These are phyloP conservation scores for Hydnum rufescens DNA, from an alignment of 768 basidiomycete genomes.

Conservation along the genomic window DNA sequence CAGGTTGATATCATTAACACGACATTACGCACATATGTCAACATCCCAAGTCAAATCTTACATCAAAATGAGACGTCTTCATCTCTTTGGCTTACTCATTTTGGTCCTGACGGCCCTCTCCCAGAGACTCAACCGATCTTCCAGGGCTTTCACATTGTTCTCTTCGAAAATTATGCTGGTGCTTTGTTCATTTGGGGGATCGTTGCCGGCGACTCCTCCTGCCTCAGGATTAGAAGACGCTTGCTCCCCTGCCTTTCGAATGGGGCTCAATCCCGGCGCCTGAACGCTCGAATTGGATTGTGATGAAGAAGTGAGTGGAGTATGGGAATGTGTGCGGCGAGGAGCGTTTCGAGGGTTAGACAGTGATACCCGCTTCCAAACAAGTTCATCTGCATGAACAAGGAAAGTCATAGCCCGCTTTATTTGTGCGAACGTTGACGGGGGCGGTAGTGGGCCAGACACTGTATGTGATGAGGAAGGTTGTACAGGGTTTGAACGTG, in stretches of 20 bases:
- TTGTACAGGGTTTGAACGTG: no score
- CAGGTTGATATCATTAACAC: no score
- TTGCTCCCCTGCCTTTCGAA: neutral
- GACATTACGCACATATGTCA: no score
- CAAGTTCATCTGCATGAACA: constrained; percentile 1
- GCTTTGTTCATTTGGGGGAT: no score
- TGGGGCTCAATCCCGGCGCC: neutral
- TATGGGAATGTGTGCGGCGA: no score
- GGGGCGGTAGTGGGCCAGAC: neutral
- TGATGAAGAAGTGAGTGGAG: neutral
- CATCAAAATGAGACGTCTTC: no score
- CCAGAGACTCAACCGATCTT: neutral
- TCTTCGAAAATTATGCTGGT: neutral
- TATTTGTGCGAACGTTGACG: neutral
- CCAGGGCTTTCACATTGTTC: neutral
- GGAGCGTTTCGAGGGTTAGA: no score
- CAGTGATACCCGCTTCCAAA: no score
- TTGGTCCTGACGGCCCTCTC: neutral
- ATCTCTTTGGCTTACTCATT: no score
- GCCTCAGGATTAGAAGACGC: neutral
- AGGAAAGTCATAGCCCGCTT: neutral
- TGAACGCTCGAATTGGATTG: neutral
- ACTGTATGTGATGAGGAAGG: neutral
- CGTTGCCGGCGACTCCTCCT: neutral
- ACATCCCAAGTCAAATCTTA: no score